A percentile compares a stretch with the other conserved stretches of the same genome.
Conservation (phyloP, 352 stramenopile genomes). For the Discostella stelligera region DNA sequence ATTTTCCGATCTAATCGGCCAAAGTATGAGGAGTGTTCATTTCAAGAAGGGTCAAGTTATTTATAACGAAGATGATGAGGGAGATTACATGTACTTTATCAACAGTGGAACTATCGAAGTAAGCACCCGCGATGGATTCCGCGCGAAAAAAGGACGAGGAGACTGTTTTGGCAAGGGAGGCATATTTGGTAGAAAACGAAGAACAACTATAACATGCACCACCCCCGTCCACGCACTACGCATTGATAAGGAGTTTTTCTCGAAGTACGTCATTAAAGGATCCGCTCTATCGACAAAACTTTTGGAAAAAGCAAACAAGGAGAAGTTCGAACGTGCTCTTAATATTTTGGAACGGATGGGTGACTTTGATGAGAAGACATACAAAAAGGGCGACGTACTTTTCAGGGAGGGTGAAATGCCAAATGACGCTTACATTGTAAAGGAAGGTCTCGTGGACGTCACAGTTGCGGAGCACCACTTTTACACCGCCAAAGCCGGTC, state of each 20-base stretch:
- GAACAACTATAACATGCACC: slow-evolving; percentile 62
- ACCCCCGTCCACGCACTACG: slow-evolving; percentile 50
- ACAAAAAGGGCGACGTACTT: slow-evolving; percentile 77
- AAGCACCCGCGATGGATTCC: slow-evolving; percentile 41
- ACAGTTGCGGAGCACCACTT: slow-evolving; percentile 33
- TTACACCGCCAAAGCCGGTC: slow-evolving; percentile 36
- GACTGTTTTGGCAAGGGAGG: slow-evolving; percentile 80
- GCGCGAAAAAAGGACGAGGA: slow-evolving; percentile 71
- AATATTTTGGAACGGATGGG: slow-evolving; percentile 58
- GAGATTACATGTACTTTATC: slow-evolving; percentile 83
- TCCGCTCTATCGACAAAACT: slow-evolving; percentile 38
- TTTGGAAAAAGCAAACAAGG: slow-evolving; percentile 51
- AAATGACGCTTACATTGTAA: slow-evolving; percentile 66
- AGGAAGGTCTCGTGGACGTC: slow-evolving; percentile 56
- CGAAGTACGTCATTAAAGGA: slow-evolving; percentile 52
- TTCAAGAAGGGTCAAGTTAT: slow-evolving; percentile 73
- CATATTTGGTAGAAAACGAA: slow-evolving; percentile 53
- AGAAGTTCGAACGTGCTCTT: slow-evolving; percentile 57
- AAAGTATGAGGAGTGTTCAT: slow-evolving; percentile 76
- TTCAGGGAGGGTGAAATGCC: slow-evolving; percentile 70
- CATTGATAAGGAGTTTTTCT: slow-evolving; percentile 53
- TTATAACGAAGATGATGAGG: slow-evolving; percentile 72
- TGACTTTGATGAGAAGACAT: slow-evolving; percentile 60
- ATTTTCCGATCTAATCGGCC: slow-evolving; percentile 68
- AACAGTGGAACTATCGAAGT: slow-evolving; percentile 81